Percentiles rank a stretch among this genome's conserved stretches.
phyloP scores from a whole-genome alignment of 1,139 yeast species.

The Suhomyces coccinellae region DNA sequence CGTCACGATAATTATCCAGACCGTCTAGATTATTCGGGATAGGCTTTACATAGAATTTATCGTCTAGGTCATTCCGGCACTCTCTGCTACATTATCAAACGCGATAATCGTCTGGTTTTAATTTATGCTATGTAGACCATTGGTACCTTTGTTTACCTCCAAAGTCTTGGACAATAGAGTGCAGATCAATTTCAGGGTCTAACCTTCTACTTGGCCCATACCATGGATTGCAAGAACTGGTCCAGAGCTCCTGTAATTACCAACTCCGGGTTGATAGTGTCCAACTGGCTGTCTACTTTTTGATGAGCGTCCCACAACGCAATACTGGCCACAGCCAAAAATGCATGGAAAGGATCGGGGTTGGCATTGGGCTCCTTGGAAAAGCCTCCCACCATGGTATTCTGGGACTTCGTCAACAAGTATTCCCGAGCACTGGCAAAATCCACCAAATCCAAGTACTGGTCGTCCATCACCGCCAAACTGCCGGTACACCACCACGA shows the following conservation, averaged over 20 bases:
- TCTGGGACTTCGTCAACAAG: constrained; percentile 63
- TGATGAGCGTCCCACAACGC: constrained; percentile 37
- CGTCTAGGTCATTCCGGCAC: no score
- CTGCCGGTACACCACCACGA: constrained; percentile 84
- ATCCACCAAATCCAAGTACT: constrained; percentile 36
- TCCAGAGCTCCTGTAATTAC: constrained; percentile 28
- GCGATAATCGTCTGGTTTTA: no score
- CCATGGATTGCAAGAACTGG: constrained; percentile 15
- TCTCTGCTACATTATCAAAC: no score
- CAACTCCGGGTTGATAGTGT: constrained; percentile 14
- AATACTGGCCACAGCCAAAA: constrained; percentile 59
- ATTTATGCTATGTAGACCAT: no score
- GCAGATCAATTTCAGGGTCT: no score
- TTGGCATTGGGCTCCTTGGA: constrained; percentile 58
- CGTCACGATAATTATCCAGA: no score
- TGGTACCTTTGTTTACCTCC: no score
- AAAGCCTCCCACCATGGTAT: constrained; percentile 75
- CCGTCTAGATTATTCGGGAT: no score
- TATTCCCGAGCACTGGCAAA: constrained; percentile 39
- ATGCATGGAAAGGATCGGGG: constrained; percentile 75
- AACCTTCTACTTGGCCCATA: not conserved
- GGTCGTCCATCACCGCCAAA: constrained; percentile 41
- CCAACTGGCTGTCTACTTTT: not conserved
- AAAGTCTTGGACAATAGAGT: not conserved
- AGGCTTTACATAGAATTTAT: no score